Evolutionary conservation across 2,329 filamentous ascomycete species (phyloP), one percentile per base, ranked within the genome.

Genomic region (Didymella pinodella): DNA sequence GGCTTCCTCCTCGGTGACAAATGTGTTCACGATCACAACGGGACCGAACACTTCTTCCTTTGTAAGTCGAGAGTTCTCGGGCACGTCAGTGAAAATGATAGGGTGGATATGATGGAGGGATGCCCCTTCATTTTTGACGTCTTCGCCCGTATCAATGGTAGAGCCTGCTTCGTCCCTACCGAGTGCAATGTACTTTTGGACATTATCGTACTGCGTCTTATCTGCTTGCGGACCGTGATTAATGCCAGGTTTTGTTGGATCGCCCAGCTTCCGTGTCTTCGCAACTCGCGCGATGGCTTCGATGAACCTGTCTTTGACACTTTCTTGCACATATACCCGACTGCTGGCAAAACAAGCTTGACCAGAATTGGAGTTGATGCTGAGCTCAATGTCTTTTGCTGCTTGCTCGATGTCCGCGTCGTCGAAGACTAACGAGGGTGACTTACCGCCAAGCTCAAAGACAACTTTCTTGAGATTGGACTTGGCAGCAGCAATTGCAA

Each of bases 391-490:
- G 59, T 77, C 65, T 40, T 60, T 89, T 55, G 90, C 85, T 46
- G 91, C 91, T 71, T 93, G 91, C 26, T 93, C 83, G 26, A 93
- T 80, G 65, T 86, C 92, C 25, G 91, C 91, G 45, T 91, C 91
- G 74, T 93, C 90, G 68, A 93, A 85, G 26, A 93, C 86, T 41
- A 90, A 88, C 16, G 90, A 90, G 73, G 93, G 91, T 81, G 93
- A 93, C 84, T 94, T 94, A 70, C 91, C 91, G 34, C 91, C 91
- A 57, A 94, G 81, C 78, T 94, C 93, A 74, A 91, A 91, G 80
- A 94, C 90, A 25, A 93, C 90, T 69, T 91, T 89, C 84, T 94
- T 94, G 68, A 91, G 90, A 70, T 93, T 92, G 68, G 90, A 90
- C 2, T 89, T 91, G 32, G 88, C 90, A 52, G 90, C 86, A 55